Base-by-base conservation (phyloP, 2,329 filamentous ascomycete genomes). In the Xenoacremonium recifei region DNA sequence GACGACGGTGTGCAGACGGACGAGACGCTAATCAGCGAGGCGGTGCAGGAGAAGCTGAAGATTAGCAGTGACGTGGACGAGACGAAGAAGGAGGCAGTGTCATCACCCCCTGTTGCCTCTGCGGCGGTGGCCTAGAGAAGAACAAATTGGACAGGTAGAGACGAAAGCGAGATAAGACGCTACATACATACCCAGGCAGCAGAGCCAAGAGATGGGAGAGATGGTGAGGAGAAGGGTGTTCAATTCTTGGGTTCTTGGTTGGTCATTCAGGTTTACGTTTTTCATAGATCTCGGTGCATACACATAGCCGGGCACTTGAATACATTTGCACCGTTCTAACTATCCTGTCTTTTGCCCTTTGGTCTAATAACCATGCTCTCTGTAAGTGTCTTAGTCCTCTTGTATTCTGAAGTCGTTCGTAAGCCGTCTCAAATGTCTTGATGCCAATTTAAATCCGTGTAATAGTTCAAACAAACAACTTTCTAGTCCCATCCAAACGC, bases 1-100 rank as follows among this genome's bases (percentile, higher is more conserved):
- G 57, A 59, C 6, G 60, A 63, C 17, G 48, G 48, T 3, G 50
- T 51, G 6, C 60, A 64, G 44, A 57, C 55, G 1, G 61, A 61
- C 9, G 60, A 57, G 9, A 33, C 53, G 4, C 49, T 59, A 5
- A 44, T 58, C 13, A 63, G 55, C 27, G 53, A 57, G 25, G 55
- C 59, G 6, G 55, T 59, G 5, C 25, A 64, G 4, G 58, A 64
- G 51, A 64, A 63, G 45, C 49, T 68, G 15, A 58, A 56, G 36
- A 51, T 68, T 34, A 47, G 54, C 23, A 55, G 57, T 10, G n/a
- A n/a, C n/a, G 54, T 57, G 39, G 55, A 53, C 37, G 45, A 38
- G 55, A 53, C 37, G 45, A 47, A 34, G 45, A 47, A 54, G 37
- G 42, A 35, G 11, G 19, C 33, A 18, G 41, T 34, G 15, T 19